These are phyloP conservation scores for Alternaria triticimaculans DNA, from an alignment of 2,329 filamentous ascomycete genomes.

Conservation along the genomic window DNA sequence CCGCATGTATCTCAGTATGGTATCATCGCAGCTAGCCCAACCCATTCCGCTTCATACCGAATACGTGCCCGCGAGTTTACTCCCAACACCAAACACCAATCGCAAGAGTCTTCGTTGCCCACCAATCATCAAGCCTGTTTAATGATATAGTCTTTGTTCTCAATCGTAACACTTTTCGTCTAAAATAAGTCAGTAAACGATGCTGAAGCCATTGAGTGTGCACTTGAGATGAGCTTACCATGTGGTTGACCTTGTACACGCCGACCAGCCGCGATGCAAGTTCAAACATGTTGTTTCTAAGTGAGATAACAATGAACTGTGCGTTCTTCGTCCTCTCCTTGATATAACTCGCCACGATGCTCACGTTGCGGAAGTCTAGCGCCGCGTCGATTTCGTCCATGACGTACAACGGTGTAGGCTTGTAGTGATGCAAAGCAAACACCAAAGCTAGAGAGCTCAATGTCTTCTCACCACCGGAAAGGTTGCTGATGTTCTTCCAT, in stretches of 20 bases:
- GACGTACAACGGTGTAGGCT: slow-evolving; percentile 95
- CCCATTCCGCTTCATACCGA: slow-evolving; percentile 3
- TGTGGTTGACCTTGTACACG: slow-evolving; percentile 99
- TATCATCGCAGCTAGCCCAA: slow-evolving; percentile 11
- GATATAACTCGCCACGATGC: slow-evolving; percentile 98
- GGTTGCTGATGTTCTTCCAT: slow-evolving; percentile 98
- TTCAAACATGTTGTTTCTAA: slow-evolving; percentile 99
- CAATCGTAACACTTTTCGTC: slow-evolving; percentile 62
- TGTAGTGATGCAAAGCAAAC: slow-evolving; percentile 98
- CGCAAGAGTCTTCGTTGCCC: not conserved
- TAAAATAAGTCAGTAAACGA: slow-evolving; percentile 34
- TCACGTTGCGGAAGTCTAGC: slow-evolving; percentile 96
- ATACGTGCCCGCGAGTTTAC: not conserved
- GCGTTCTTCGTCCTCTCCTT: slow-evolving; percentile 99
- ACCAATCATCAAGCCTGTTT: slow-evolving; percentile 19
- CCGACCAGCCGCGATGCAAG: slow-evolving; percentile 93
- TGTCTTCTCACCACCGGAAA: slow-evolving; percentile 97
- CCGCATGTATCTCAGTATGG: slow-evolving; percentile 11
- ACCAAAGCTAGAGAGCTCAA: slow-evolving; percentile 90
- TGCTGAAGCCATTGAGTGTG: not conserved
- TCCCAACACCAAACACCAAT: slow-evolving; percentile 9
- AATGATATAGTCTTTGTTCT: slow-evolving; percentile 57
- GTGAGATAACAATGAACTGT: slow-evolving; percentile 97
- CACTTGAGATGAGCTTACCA: slow-evolving; percentile 58
- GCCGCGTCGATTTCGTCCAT: slow-evolving; percentile 99